These are phyloP conservation scores for Penicillium verhagenii DNA, from an alignment of 495 filamentous ascomycete genomes.

Conservation along the genomic window DNA sequence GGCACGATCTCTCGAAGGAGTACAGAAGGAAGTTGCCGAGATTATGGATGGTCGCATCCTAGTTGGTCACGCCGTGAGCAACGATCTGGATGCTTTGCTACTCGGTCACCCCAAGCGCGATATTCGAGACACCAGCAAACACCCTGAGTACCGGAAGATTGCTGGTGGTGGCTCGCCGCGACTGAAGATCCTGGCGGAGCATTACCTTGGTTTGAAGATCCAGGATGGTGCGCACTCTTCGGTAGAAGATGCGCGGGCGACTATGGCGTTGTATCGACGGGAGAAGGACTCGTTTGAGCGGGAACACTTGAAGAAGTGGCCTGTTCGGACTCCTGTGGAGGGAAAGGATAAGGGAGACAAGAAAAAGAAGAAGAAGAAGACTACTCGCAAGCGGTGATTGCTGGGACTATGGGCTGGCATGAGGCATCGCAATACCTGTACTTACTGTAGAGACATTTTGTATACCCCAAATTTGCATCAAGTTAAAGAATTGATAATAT, in stretches of 20 bases:
- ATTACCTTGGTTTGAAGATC: slow-evolving; percentile 79
- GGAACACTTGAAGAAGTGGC: slow-evolving; percentile 67
- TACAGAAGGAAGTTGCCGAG: slow-evolving; percentile 68
- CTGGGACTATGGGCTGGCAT: background rate
- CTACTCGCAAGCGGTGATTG: slow-evolving; percentile 44
- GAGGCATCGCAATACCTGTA: slow-evolving; percentile 10
- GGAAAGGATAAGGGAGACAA: slow-evolving; percentile 40
- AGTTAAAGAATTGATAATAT: slow-evolving; percentile 10
- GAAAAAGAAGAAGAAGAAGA: slow-evolving; percentile 56
- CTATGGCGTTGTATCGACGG: slow-evolving; percentile 81
- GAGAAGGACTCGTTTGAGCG: slow-evolving; percentile 81
- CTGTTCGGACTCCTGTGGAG: slow-evolving; percentile 43
- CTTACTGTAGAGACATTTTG: slow-evolving; percentile 17
- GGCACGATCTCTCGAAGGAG: slow-evolving; percentile 69
- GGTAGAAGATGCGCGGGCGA: slow-evolving; percentile 85
- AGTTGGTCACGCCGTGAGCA: slow-evolving; percentile 85
- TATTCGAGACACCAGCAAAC: slow-evolving; percentile 81
- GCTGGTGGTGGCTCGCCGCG: slow-evolving; percentile 75
- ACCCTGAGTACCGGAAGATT: slow-evolving; percentile 68
- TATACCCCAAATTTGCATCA: slow-evolving; percentile 30
- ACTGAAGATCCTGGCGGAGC: slow-evolving; percentile 69
- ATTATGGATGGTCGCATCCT: slow-evolving; percentile 73
- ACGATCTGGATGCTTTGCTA: slow-evolving; percentile 76
- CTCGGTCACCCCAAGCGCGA: slow-evolving; percentile 72
- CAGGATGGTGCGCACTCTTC: slow-evolving; percentile 72